phyloP scores from a whole-genome alignment of 2,329 filamentous ascomycete genomes.

The Emergomyces orientalis region DNA sequence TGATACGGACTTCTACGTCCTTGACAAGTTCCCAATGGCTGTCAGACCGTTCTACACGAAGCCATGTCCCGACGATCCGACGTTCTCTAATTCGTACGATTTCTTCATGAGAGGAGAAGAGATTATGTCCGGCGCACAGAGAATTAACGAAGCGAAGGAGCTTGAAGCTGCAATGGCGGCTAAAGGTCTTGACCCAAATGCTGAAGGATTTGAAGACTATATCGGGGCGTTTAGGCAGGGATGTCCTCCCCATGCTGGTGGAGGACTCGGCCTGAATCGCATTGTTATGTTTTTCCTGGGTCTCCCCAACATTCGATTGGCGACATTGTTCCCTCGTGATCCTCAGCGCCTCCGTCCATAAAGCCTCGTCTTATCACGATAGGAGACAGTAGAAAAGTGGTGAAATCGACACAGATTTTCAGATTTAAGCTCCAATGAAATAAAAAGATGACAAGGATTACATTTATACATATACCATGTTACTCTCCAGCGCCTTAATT shows the following conservation, averaged over 20 bases:
- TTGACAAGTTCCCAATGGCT: conserved; percentile 89
- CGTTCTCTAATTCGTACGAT: conserved; percentile 59
- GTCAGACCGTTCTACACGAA: conserved; percentile 91
- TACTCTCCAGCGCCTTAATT: not conserved
- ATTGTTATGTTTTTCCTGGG: conserved; percentile 60
- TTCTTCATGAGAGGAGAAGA: conserved; percentile 64
- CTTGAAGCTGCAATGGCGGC: conserved; percentile 49
- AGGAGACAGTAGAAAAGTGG: not conserved
- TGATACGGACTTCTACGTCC: conserved; percentile 89
- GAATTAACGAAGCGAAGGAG: conserved; percentile 53
- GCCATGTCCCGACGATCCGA: conserved; percentile 58
- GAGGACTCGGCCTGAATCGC: conserved; percentile 56
- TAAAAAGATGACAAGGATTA: not conserved
- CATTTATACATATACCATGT: not conserved
- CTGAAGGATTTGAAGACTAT: conserved; percentile 54
- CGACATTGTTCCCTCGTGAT: conserved; percentile 55
- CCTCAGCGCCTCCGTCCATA: conserved; percentile 46
- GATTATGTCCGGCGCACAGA: conserved; percentile 58
- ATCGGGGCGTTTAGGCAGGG: conserved; percentile 56
- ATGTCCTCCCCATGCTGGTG: conserved; percentile 55
- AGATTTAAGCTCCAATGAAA: not conserved
- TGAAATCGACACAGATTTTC: not conserved
- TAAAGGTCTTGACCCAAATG: conserved; percentile 51
- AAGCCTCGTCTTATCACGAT: not conserved
- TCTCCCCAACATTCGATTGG: conserved; percentile 53